Percentiles rank a stretch among this genome's conserved stretches.
phyloP scores from a whole-genome alignment of 495 filamentous ascomycete species.

The Physcia stellaris region DNA sequence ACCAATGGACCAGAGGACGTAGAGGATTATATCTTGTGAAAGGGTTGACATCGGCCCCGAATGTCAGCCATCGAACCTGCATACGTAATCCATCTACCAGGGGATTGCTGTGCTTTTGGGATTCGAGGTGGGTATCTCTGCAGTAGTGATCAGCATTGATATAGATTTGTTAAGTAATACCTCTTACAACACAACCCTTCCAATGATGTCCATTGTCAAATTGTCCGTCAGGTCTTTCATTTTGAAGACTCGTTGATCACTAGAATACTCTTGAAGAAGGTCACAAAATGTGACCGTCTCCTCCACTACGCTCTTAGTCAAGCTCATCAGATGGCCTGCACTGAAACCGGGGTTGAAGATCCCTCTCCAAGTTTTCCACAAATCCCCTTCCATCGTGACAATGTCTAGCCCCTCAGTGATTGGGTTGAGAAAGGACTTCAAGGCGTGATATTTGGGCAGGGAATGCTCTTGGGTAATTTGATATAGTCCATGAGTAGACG shows the following conservation, averaged over 20 bases:
- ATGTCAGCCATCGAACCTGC: conserved; percentile 17
- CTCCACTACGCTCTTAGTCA: conserved; percentile 22
- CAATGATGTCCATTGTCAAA: conserved; percentile 27
- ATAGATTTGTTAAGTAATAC: too few species aligned
- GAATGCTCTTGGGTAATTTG: conserved; percentile 18
- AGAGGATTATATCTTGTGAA: conserved; percentile 15
- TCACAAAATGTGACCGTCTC: conserved; percentile 16
- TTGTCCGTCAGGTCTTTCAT: conserved; percentile 22
- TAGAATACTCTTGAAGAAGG: conserved; percentile 15
- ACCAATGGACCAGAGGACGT: conserved; percentile 9
- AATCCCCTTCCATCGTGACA: conserved; percentile 17
- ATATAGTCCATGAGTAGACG: conserved; percentile 29
- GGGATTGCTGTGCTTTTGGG: conserved; percentile 21
- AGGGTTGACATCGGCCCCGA: conserved; percentile 9
- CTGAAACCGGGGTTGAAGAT: conserved; percentile 27
- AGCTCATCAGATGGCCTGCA: conserved; percentile 18
- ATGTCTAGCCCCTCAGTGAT: conserved; percentile 18
- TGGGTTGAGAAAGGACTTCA: conserved; percentile 9
- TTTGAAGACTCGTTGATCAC: conserved; percentile 16
- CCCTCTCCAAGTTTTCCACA: conserved; percentile 21
- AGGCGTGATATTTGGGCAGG: conserved; percentile 13
- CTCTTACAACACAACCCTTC: conserved; percentile 17
- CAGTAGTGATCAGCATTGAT: conserved; percentile 7
- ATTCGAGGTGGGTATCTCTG: conserved; percentile 18
- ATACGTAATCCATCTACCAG: conserved; percentile 21